Conservation (phyloP, 2,329 filamentous ascomycete genomes). For the Fusarium incarnatum region DNA sequence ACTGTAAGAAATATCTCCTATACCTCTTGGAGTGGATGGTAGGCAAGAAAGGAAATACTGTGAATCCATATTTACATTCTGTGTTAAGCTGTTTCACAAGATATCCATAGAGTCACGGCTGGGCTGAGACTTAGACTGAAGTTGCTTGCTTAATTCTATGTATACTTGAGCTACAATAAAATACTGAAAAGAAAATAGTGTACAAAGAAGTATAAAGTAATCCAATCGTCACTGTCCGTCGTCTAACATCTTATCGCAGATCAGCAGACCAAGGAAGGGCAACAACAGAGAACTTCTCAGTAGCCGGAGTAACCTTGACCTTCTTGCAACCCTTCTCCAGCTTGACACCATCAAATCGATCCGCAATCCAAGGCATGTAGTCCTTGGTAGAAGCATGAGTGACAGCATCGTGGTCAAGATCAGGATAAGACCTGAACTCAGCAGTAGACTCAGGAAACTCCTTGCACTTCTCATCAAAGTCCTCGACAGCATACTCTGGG, state of each 20-base stretch:
- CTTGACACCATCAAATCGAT: slow-evolving; percentile 9
- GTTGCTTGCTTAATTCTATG: neutral
- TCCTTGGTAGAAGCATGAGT: too few species aligned
- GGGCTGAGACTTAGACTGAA: too few species aligned
- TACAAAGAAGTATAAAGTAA: neutral
- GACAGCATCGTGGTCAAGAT: neutral
- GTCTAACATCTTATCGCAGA: neutral
- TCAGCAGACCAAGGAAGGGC: neutral
- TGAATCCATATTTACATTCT: too few species aligned
- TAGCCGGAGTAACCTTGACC: neutral
- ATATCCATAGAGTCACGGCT: too few species aligned
- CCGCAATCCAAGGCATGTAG: slow-evolving; percentile 4
- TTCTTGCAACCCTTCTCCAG: slow-evolving; percentile 7
- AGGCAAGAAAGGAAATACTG: too few species aligned
- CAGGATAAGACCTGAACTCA: neutral
- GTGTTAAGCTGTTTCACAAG: too few species aligned
- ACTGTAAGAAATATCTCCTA: too few species aligned
- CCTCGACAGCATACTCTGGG: neutral
- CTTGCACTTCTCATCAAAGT: slow-evolving; percentile 17
- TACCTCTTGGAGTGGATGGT: too few species aligned
- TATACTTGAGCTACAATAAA: neutral
- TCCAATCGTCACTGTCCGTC: accelerated
- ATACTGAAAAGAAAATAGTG: neutral
- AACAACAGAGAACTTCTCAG: neutral
- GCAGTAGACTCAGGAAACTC: slow-evolving; percentile 2